Base-by-base conservation (phyloP, 179 eudicot genomes). In the Spinacia oleracea region DNA sequence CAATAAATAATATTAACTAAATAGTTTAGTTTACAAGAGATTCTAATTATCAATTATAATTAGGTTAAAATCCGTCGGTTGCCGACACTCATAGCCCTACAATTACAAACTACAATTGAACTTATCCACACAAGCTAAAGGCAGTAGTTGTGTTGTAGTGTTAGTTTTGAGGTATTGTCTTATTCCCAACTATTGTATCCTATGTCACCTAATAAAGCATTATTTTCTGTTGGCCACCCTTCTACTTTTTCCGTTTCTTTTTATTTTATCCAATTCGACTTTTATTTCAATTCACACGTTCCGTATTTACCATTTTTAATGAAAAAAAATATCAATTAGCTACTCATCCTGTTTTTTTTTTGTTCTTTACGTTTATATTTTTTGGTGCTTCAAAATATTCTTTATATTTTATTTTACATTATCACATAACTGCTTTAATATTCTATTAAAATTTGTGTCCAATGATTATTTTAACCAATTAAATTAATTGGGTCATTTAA, bases 71-170 rank as follows among this genome's bases (percentile, higher is more conserved):
- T 50, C 67, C 80, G 86, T 69, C 80, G 80, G 86, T 73, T 79
- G 86, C 93, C 93, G 93, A 90, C 93, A 90, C 83, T 86, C n/a
- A 4, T 11, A 64, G 27, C 51, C 34, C 12, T 2, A 38, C 40
- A 35, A n/a, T n/a, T n/a, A n/a, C n/a, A n/a, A n/a, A n/a, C n/a
- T n/a, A 51, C 77, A 63, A 23, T 35, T 9, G 35, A 71, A 64
- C 27, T 43, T 68, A 55, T 42, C 76, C 82, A 69, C 82, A 78
- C 72, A 40, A 78, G 27, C 32, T 27, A 64, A 59, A 71, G 62
- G 48, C 21, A 53, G 6, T 6, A 14, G 18, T 12, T 3, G 7
- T 31, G 35, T 20, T 14, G 50, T 73, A 29, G 43, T 60, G 59
- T 31, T 45, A 53, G 58, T 48, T 53, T 53, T 53, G 58, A 53